Evolutionary conservation across 495 filamentous ascomycete genomes (phyloP), one percentile per base, ranked within the genome.

Genomic region (Lophium mytilinum): DNA sequence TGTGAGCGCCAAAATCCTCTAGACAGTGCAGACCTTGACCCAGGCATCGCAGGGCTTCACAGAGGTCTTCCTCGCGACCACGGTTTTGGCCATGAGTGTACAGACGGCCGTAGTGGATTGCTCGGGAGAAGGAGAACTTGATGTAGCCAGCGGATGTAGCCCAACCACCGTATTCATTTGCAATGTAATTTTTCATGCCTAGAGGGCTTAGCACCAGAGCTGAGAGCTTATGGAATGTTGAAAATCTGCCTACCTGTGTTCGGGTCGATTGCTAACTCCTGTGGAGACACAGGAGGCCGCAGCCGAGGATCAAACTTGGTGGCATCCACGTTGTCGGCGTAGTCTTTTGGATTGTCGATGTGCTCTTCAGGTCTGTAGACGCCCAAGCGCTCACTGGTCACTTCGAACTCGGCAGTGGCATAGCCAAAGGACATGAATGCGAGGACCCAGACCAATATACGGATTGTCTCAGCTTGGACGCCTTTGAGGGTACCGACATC

Each of bases 111-210:
- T 83, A 95, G 71, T 98, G 91, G 54, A 98, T 92, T 65, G 85
- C 83, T 37, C 93, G 81, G 17, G 78, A 75, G 56, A 98, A 81
- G 59, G 88, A 94, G 69, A 84, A 88, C 64, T 87, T 87, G 57
- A 98, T 78, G 65, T 95, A 98, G 37, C 87, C 92, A n/a, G 84
- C 68, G 48, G 89, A 94, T 9, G 93, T 98, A 0, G 90, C 88
- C 85, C 88, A 92, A 50, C 76, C 75, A 3, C 91, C 89, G 8
- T 65, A 68, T 68, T 96, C 93, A 62, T 96, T 97, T 40, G 91
- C 86, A 58, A 98, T 96, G 71, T 98, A 98, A 68, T 97, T 96
- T 73, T 98, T 98, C 92, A 98, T 95, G 11, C 89, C 63, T 63
- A 9, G 21, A 48, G 5, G 6, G n/a, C 34, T 53, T 50, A 21